phyloP scores from a whole-genome alignment of 2,329 filamentous ascomycete genomes.

The Stachybotrys elegans region DNA sequence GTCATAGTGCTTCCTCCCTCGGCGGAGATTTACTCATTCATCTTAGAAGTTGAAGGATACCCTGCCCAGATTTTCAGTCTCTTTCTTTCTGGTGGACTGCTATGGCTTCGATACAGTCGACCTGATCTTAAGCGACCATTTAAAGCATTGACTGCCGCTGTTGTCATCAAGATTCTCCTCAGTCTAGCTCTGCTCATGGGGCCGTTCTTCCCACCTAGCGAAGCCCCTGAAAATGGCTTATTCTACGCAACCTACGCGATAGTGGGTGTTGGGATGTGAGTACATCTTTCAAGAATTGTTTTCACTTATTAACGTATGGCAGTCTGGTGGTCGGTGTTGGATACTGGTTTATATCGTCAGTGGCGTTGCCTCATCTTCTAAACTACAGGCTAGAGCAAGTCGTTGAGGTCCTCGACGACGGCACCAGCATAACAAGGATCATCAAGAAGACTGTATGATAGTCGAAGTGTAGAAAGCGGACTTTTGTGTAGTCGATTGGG shows the following conservation, averaged over 20 bases:
- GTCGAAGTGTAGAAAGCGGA: too few relatives aligned
- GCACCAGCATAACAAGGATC: conserved; percentile 60
- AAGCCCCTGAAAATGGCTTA: conserved; percentile 36
- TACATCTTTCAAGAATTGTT: too few relatives aligned
- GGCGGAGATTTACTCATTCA: conserved; percentile 65
- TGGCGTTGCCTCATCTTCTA: conserved; percentile 52
- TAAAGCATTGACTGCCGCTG: conserved; percentile 57
- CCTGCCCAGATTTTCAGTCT: conserved; percentile 57
- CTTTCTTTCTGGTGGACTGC: conserved; percentile 50
- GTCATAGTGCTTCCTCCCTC: conserved; percentile 63
- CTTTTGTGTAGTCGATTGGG: too few relatives aligned
- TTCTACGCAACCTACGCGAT: conserved; percentile 52
- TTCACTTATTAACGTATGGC: too few relatives aligned
- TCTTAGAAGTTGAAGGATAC: conserved; percentile 67
- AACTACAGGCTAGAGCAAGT: conserved; percentile 60
- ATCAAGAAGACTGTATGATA: too few relatives aligned
- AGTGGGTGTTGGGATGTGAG: conserved; percentile 48
- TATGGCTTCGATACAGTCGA: conserved; percentile 54
- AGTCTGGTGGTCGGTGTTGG: conserved; percentile 53
- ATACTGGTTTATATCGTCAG: conserved; percentile 67
- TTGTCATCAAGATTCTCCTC: conserved; percentile 49
- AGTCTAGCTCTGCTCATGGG: conserved; percentile 52
- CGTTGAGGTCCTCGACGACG: conserved; percentile 55
- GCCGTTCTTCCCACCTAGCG: conserved; percentile 56
- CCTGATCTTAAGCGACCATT: conserved; percentile 60